Conservation (phyloP, 768 basidiomycete genomes). For the Naganishia onofrii region DNA sequence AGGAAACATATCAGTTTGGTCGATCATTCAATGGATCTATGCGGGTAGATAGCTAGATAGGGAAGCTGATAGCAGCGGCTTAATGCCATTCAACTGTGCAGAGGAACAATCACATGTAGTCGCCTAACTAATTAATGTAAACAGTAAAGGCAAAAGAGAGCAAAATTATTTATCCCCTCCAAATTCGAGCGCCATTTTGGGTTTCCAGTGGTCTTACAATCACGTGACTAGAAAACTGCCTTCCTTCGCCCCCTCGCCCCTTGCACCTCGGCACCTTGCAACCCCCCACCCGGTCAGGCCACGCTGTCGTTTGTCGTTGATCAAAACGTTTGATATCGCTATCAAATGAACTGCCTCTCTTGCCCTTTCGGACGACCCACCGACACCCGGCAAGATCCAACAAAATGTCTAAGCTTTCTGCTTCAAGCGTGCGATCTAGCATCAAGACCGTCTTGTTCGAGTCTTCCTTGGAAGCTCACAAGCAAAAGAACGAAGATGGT, state of each 20-base stretch:
- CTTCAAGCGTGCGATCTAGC: conserved; percentile 99
- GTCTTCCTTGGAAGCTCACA: conserved; percentile 71
- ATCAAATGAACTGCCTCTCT: not conserved
- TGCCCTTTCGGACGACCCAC: conserved; percentile 11
- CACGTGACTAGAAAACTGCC: too few relatives aligned
- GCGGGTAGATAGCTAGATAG: too few relatives aligned
- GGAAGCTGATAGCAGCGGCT: too few relatives aligned
- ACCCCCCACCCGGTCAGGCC: not conserved
- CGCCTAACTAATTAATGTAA: too few relatives aligned
- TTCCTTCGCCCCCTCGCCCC: not conserved
- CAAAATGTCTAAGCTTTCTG: conserved; percentile 71
- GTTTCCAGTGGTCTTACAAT: too few relatives aligned
- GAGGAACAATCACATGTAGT: too few relatives aligned
- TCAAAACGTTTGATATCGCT: conserved; percentile 7
- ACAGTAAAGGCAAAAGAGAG: too few relatives aligned
- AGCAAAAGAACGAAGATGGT: conserved; percentile 46
- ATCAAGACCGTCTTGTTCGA: conserved; percentile 84
- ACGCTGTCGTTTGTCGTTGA: not conserved
- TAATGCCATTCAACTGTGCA: too few relatives aligned
- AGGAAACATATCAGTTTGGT: too few relatives aligned
- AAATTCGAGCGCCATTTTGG: too few relatives aligned
- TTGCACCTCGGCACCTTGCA: not conserved
- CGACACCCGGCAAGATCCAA: conserved; percentile 26
- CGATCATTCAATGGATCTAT: too few relatives aligned
- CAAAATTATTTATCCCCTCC: too few relatives aligned